Evolutionary conservation across 2,329 filamentous ascomycete species (phyloP).

Genomic region (Lachnellula occidentalis): DNA sequence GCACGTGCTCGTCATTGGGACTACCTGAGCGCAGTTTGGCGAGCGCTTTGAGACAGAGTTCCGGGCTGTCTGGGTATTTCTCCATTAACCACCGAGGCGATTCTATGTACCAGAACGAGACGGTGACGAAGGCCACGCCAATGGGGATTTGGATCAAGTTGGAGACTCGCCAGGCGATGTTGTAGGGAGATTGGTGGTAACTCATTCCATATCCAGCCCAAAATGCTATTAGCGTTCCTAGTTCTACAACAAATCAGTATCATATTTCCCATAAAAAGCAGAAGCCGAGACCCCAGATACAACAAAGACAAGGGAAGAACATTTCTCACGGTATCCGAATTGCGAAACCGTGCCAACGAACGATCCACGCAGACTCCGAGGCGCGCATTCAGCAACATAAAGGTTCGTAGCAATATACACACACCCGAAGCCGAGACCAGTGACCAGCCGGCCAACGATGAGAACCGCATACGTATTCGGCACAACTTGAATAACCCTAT

Average conservation of each 20-base stretch:
- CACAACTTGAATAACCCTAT: conserved; percentile 35
- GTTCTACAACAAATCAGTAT: conserved; percentile 14
- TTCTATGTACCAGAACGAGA: conserved; percentile 58
- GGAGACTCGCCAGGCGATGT: conserved; percentile 39
- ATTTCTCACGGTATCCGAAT: conserved; percentile 33
- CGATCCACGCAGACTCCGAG: conserved; percentile 34
- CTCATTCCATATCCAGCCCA: conserved; percentile 41
- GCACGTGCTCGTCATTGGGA: conserved; percentile 61
- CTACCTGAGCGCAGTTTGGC: conserved; percentile 56
- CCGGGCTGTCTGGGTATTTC: conserved; percentile 53
- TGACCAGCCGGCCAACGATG: conserved; percentile 36
- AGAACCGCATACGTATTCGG: conserved; percentile 38
- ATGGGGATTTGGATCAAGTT: conserved; percentile 39
- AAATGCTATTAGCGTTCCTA: conserved; percentile 40
- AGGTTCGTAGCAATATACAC: conserved; percentile 39
- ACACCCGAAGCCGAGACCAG: conserved; percentile 37
- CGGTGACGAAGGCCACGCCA: conserved; percentile 47
- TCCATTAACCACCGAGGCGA: conserved; percentile 61
- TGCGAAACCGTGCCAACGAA: conserved; percentile 38
- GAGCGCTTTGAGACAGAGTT: conserved; percentile 53
- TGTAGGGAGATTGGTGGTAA: conserved; percentile 36
- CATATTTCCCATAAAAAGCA: too few relatives aligned
- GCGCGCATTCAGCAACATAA: conserved; percentile 39
- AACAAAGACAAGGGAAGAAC: too few relatives aligned
- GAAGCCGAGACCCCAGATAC: too few relatives aligned